Conservation (phyloP, 768 basidiomycete species). For the Boletus reticulatus region DNA sequence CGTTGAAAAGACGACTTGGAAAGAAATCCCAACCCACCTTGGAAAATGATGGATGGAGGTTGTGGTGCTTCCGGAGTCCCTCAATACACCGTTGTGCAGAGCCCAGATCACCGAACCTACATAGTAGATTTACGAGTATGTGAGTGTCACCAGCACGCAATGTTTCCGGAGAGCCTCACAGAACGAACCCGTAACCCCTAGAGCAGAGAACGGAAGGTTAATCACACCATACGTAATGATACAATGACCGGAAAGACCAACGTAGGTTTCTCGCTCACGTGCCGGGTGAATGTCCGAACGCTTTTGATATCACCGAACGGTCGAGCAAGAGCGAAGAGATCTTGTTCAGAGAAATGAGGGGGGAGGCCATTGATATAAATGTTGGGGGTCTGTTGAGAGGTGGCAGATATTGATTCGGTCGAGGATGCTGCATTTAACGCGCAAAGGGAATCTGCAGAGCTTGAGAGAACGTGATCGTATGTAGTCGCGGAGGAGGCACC, state of each 20-base stretch:
- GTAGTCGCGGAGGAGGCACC: conserved; percentile 13
- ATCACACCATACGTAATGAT: not conserved
- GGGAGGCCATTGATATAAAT: conserved; percentile 89
- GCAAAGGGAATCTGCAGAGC: conserved; percentile 12
- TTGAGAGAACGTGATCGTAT: conserved; percentile 9
- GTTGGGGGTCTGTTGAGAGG: conserved; percentile 54
- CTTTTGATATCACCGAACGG: conserved; percentile 76
- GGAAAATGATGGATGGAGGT: conserved; percentile 84
- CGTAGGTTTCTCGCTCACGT: conserved; percentile 69
- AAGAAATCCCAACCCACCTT: conserved; percentile 48
- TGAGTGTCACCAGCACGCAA: not conserved
- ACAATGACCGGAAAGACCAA: conserved; percentile 27
- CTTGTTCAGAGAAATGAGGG: conserved; percentile 78
- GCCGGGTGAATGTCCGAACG: conserved; percentile 81
- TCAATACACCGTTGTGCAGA: conserved; percentile 75
- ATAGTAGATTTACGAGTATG: not conserved
- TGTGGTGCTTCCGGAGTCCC: conserved; percentile 64
- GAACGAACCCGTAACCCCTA: conserved; percentile 76
- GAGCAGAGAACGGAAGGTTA: conserved; percentile 16
- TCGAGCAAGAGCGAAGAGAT: conserved; percentile 65
- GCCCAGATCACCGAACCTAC: conserved; percentile 66
- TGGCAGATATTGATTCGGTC: conserved; percentile 9
- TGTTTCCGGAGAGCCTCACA: conserved; percentile 47
- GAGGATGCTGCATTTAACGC: conserved; percentile 12
- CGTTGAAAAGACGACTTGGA: not conserved